A percentile compares a stretch with the other conserved stretches of the same genome.
Conservation (phyloP, 176 grass and related monocot genomes). For the Eremochloa ophiuroides region DNA sequence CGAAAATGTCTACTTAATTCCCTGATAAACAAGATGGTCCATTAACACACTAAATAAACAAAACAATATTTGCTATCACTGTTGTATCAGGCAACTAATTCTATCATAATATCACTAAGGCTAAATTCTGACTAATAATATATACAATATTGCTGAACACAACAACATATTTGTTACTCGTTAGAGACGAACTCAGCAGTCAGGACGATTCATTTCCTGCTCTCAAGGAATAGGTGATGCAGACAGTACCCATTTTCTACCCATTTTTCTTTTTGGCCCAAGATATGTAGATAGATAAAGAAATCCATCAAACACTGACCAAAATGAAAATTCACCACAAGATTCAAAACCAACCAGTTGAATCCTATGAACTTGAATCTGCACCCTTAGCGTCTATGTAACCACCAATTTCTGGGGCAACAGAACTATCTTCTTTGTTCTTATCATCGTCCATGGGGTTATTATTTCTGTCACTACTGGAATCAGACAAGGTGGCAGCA, state of each 20-base stretch:
- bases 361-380: constrained; percentile 53
- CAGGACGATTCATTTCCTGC: background rate
- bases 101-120: background rate
- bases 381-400: constrained; percentile 39
- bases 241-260: background rate
- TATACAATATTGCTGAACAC: constrained; percentile 1
- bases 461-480: constrained; percentile 52
- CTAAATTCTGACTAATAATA: background rate
- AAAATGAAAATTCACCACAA: background rate
- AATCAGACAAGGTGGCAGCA: constrained; percentile 55
- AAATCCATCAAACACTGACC: background rate
- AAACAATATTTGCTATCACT: background rate
- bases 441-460: constrained; percentile 29
- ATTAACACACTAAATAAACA: background rate
- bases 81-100: background rate
- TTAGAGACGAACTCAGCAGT: background rate
- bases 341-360: background rate
- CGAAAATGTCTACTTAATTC: background rate
- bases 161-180: background rate
- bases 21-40: background rate
- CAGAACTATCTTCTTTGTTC: constrained; percentile 35
- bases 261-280: background rate
- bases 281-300: background rate
- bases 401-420: constrained; percentile 24
- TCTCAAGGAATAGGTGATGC: background rate